These are phyloP conservation scores for Fraxinus paxiana DNA, from an alignment of 305 asterid species.

Conservation along the genomic window DNA sequence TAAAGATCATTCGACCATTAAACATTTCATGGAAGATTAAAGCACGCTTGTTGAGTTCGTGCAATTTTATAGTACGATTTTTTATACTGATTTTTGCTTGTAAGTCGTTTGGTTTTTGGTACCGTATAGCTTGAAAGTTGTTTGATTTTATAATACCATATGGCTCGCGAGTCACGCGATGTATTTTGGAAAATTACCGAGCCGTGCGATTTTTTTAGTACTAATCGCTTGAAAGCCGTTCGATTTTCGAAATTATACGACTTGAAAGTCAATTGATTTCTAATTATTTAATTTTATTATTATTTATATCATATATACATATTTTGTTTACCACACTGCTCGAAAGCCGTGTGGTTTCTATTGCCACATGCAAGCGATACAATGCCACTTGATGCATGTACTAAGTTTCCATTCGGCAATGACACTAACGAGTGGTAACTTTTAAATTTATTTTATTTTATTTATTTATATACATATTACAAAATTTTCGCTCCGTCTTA, in stretches of 20 bases:
- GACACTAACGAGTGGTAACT: not conserved
- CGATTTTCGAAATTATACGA: too few relatives aligned
- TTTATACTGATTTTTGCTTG: not conserved
- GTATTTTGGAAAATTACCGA: not conserved
- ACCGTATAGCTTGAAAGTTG: not conserved
- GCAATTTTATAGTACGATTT: too few relatives aligned
- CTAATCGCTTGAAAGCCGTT: not conserved
- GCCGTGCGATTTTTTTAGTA: not conserved
- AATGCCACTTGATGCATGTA: not conserved
- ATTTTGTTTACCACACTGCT: too few relatives aligned
- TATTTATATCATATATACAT: too few relatives aligned
- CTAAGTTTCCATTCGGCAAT: not conserved
- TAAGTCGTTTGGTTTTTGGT: not conserved
- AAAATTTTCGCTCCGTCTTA: not conserved
- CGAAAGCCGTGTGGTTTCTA: too few relatives aligned
- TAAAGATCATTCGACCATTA: not conserved
- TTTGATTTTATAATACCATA: not conserved
- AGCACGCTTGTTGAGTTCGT: not conserved
- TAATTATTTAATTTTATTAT: too few relatives aligned
- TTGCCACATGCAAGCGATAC: too few relatives aligned
- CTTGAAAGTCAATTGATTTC: too few relatives aligned
- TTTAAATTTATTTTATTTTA: too few relatives aligned
- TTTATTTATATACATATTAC: too few relatives aligned
- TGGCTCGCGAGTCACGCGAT: not conserved
- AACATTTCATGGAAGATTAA: not conserved